Evolutionary conservation across 305 asterid genomes (phyloP).

Genomic region (Fraxinus baroniana): DNA sequence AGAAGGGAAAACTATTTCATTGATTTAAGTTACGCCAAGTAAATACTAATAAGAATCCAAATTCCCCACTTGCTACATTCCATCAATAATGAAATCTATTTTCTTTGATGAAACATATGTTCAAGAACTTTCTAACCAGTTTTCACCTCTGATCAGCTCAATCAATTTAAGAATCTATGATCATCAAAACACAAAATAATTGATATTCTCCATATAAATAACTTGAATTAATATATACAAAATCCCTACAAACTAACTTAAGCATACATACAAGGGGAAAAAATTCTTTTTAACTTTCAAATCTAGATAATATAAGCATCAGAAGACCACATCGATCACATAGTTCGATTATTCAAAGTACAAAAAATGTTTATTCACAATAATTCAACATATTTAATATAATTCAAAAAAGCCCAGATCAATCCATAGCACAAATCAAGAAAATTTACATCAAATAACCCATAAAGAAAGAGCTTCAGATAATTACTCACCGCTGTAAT

Average conservation of each 20-base stretch:
- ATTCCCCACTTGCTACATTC: neutral
- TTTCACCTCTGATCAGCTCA: neutral
- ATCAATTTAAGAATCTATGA: neutral
- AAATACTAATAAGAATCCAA: neutral
- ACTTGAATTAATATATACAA: neutral
- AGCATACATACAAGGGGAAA: neutral
- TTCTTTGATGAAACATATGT: neutral
- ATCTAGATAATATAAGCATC: slow-evolving; percentile 7
- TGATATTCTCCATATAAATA: neutral
- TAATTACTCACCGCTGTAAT: slow-evolving; percentile 72
- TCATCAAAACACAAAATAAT: neutral
- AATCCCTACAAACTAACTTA: neutral
- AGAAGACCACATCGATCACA: neutral
- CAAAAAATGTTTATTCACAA: neutral
- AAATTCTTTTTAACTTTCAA: too few species aligned
- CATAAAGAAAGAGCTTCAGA: neutral
- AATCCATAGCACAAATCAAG: neutral
- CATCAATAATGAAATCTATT: slow-evolving; percentile 4
- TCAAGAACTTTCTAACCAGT: neutral
- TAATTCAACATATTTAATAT: neutral
- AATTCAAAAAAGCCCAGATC: slow-evolving; percentile 1
- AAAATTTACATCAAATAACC: neutral
- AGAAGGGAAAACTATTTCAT: neutral
- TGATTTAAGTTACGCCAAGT: neutral
- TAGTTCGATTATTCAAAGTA: slow-evolving; percentile 1